Conservation (phyloP, 208 protist species). For the Leishmania major region DNA sequence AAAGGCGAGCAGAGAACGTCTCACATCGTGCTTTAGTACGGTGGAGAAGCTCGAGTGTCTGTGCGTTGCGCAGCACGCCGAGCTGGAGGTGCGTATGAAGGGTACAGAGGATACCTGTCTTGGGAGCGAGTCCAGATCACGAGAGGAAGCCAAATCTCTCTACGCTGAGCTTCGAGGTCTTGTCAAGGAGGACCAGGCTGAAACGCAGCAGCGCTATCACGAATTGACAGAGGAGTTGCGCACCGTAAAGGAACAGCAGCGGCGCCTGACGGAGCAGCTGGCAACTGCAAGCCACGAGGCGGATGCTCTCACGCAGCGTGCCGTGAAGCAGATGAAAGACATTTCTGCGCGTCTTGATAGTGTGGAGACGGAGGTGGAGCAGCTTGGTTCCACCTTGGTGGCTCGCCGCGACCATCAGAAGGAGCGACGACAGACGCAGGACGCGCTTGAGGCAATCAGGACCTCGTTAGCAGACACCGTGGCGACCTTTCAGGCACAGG, state of each 20-base stretch:
- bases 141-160: conserved; percentile 19
- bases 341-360: conserved; percentile 8
- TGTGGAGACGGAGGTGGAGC: conserved; percentile 16
- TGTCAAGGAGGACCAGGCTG: conserved; percentile 5
- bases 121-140: not conserved
- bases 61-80: conserved; percentile 10
- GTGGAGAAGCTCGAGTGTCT: conserved; percentile 25
- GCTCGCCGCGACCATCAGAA: conserved; percentile 14
- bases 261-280: conserved; percentile 19
- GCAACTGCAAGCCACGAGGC: not conserved
- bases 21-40: conserved; percentile 21
- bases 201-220: conserved; percentile 1
- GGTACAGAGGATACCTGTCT: not conserved
- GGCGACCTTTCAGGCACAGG: not conserved
- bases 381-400: not conserved
- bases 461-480: conserved; percentile 4
- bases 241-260: conserved; percentile 22
- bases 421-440: conserved; percentile 11
- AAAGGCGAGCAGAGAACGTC: conserved; percentile 15
- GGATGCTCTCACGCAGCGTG: not conserved
- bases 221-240: conserved; percentile 20
- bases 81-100: conserved; percentile 2
- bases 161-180: conserved; percentile 18
- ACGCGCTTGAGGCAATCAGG: not conserved
- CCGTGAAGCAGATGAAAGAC: conserved; percentile 17